A percentile compares a stretch with the other conserved stretches of the same genome.
Conservation (phyloP, 1,284 basidiomycete species). For the Fomes fomentarius region DNA sequence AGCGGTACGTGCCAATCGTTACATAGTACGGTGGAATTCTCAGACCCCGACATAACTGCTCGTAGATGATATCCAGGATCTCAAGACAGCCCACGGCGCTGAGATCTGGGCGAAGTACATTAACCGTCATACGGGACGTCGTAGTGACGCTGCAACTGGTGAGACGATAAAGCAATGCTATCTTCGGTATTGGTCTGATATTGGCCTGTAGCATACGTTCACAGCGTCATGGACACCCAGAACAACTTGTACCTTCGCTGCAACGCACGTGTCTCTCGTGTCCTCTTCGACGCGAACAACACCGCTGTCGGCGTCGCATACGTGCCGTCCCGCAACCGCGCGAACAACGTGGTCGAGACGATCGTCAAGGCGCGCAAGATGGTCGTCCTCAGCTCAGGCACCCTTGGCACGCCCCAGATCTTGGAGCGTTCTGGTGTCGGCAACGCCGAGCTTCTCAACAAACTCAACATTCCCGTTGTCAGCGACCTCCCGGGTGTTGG, state of each 20-base stretch:
- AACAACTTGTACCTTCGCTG: slow-evolving; percentile 63
- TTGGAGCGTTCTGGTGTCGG: slow-evolving; percentile 75
- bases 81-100: slow-evolving; percentile 62
- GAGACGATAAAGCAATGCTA: slow-evolving; percentile 17
- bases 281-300: slow-evolving; percentile 70
- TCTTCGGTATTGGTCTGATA: slow-evolving; percentile 1
- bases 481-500: slow-evolving; percentile 74
- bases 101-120: slow-evolving; percentile 81
- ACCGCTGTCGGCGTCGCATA: slow-evolving; percentile 75
- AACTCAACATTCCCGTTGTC: slow-evolving; percentile 61
- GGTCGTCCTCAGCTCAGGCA: slow-evolving; percentile 68
- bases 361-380: slow-evolving; percentile 65
- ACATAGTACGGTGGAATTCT: not conserved
- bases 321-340: slow-evolving; percentile 64
- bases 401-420: slow-evolving; percentile 71
- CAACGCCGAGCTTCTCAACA: slow-evolving; percentile 52
- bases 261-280: slow-evolving; percentile 67
- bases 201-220: slow-evolving; percentile 55
- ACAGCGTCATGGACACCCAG: slow-evolving; percentile 72
- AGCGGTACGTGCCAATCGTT: slow-evolving; percentile 49
- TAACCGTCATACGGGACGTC: slow-evolving; percentile 71
- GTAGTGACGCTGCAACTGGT: slow-evolving; percentile 74
- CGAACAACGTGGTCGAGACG: slow-evolving; percentile 57
- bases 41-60: not conserved
- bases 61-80: slow-evolving; percentile 71